Evolutionary conservation across 2,329 filamentous ascomycete genomes (phyloP), one percentile per base, ranked within the genome.

Genomic region (Beauveria australis): DNA sequence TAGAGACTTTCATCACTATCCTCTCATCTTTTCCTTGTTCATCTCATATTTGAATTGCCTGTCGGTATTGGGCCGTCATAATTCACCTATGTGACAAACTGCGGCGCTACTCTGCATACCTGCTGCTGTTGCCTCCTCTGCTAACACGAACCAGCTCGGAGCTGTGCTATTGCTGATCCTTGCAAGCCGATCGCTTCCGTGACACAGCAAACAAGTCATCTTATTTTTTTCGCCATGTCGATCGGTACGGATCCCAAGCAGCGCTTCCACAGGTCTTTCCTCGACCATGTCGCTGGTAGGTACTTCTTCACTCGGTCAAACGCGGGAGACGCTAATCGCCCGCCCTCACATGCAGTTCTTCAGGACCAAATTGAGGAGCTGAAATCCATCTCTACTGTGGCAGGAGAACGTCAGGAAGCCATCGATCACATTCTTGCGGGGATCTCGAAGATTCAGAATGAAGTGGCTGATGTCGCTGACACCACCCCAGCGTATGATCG

Each of bases 401-500:
- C 66, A 3, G 88, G 89, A 63, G 91, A 94, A 73, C 88, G 91
- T 48, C 84, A 89, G 64, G 88, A 93, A 71, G 90, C 90, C 56
- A 85, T 89, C 52, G 92, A 96, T 66, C 84, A 89, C 68, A 88
- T 92, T 66, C 81, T 96, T 16, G 86, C 89, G 18, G 84, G 85
- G 63, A 94, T 97, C 67, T 87, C 89, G 33, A 84, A 85, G 61
- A 81, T 97, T 18, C 92, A 91, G 1, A 89, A 88, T 64, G 88
- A 94, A 67, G 89, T 97, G 44, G 88, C 90, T 66, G 92, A 97
- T 74, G 89, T 90, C 0, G 85, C 89, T 1, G 86, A 87, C 60
- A 91, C 88, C 66, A 84, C 96, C 18, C 92, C 94, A 3, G 86
- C 91, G 8, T 95, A 97, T 71, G 94, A 97, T 69, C 91, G 94